phyloP scores from a whole-genome alignment of 495 filamentous ascomycete species.

The Glutinoglossum americanum region DNA sequence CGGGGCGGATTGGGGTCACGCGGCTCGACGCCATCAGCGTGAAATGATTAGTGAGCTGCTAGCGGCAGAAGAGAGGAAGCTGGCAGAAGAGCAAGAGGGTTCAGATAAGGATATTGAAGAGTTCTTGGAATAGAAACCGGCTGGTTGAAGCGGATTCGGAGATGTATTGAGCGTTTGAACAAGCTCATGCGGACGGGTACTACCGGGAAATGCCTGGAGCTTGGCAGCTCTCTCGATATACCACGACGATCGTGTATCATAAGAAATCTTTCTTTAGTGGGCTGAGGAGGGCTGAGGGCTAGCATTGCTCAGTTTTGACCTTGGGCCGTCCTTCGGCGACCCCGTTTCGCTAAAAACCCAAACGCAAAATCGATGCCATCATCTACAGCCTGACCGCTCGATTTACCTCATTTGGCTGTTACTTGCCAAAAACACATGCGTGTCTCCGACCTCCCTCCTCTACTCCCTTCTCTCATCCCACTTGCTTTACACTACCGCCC shows the following conservation, averaged over 20 bases:
- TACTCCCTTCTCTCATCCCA: background rate
- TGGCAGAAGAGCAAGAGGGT: background rate
- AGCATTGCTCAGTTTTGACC: background rate
- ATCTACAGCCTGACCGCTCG: background rate
- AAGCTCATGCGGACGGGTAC: background rate
- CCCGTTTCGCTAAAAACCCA: background rate
- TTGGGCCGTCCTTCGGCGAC: background rate
- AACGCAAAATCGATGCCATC: background rate
- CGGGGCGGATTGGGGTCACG: slow-evolving; percentile 21
- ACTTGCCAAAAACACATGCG: background rate
- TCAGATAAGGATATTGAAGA: slow-evolving; percentile 5
- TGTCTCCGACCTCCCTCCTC: background rate
- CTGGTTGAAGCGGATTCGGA: background rate
- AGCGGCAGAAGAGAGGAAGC: slow-evolving; percentile 1
- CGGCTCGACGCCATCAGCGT: slow-evolving; percentile 8
- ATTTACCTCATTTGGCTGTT: background rate
- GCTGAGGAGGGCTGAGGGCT: background rate
- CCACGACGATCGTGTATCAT: background rate
- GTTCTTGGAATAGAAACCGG: background rate
- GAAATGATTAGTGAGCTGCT: background rate
- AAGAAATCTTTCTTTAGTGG: background rate
- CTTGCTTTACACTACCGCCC: background rate
- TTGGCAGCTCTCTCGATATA: background rate
- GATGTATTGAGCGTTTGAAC: background rate
- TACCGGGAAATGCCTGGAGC: background rate